Percentiles rank a stretch among this genome's conserved stretches.
phyloP scores from a whole-genome alignment of 2,329 filamentous ascomycete genomes.

The Arthroderma sp. region DNA sequence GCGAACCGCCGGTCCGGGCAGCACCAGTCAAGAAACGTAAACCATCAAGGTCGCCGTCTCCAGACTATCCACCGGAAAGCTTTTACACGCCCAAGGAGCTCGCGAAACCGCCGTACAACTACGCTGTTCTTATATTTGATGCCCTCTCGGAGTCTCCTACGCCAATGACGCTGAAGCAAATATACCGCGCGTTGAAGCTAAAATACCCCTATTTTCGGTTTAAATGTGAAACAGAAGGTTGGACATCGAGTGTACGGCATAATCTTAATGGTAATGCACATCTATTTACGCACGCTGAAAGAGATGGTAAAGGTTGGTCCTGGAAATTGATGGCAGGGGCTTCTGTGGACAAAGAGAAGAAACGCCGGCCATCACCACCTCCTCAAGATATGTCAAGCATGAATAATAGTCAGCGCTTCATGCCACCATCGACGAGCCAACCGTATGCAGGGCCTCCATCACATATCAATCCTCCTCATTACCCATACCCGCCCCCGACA shows the following conservation, averaged over 20 bases:
- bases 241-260: slow-evolving; percentile 55
- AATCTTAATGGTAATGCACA: slow-evolving; percentile 46
- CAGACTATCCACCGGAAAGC: slow-evolving; percentile 45
- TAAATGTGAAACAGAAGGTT: slow-evolving; percentile 51
- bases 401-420: slow-evolving; percentile 26
- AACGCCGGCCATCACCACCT: slow-evolving; percentile 35
- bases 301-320: slow-evolving; percentile 49
- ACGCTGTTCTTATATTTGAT: slow-evolving; percentile 52
- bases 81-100: slow-evolving; percentile 51
- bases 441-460: slow-evolving; percentile 21
- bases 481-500: slow-evolving; percentile 12
- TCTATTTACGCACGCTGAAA: slow-evolving; percentile 48
- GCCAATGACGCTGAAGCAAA: slow-evolving; percentile 52
- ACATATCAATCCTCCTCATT: slow-evolving; percentile 13
- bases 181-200: slow-evolving; percentile 50
- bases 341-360: slow-evolving; percentile 47
- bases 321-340: slow-evolving; percentile 49
- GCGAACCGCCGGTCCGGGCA: slow-evolving; percentile 31
- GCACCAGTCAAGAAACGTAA: slow-evolving; percentile 38
- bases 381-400: slow-evolving; percentile 19
- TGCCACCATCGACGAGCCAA: slow-evolving; percentile 23
- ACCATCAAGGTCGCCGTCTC: slow-evolving; percentile 46
- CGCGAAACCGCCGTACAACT: slow-evolving; percentile 48
- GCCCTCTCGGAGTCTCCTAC: slow-evolving; percentile 44
- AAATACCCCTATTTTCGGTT: slow-evolving; percentile 50